Evolutionary conservation across 2,329 filamentous ascomycete genomes (phyloP).

Genomic region (Clonostachys sp.): DNA sequence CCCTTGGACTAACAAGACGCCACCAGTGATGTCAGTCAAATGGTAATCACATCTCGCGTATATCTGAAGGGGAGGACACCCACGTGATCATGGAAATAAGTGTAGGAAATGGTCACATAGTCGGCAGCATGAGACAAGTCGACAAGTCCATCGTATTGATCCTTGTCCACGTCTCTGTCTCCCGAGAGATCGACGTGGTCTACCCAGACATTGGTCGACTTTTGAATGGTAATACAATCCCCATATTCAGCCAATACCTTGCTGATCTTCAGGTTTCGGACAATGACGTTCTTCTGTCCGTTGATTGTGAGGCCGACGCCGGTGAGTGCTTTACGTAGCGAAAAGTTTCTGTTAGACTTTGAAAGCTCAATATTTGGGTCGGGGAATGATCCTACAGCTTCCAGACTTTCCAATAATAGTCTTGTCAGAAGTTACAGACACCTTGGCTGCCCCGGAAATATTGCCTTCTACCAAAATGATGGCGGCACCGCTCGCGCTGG

Average conservation of each 20-base stretch:
- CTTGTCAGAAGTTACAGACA: conserved; percentile 33
- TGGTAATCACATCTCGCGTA: no score
- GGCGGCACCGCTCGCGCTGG: conserved; percentile 13
- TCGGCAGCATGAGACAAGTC: conserved; percentile 36
- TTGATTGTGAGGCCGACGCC: conserved; percentile 43
- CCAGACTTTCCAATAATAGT: conserved; percentile 30
- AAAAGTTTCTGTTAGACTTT: not conserved
- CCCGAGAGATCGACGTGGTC: conserved; percentile 33
- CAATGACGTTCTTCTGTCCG: conserved; percentile 45
- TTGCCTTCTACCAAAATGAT: conserved; percentile 20
- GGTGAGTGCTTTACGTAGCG: conserved; percentile 15
- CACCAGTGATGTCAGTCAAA: no score
- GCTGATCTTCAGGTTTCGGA: conserved; percentile 48
- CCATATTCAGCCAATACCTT: conserved; percentile 37
- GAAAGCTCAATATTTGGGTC: not conserved
- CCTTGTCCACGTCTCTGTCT: conserved; percentile 26
- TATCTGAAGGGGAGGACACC: not conserved
- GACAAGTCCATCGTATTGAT: conserved; percentile 32
- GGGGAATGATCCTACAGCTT: conserved; percentile 9
- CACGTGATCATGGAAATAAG: conserved; percentile 33
- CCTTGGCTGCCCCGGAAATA: conserved; percentile 14
- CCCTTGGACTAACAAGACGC: conserved; percentile 33
- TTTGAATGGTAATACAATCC: conserved; percentile 45
- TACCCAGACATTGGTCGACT: conserved; percentile 38
- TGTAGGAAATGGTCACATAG: conserved; percentile 32